phyloP scores from a whole-genome alignment of 192 early-diverging fungal genomes.

The Dissophora globulifera region DNA sequence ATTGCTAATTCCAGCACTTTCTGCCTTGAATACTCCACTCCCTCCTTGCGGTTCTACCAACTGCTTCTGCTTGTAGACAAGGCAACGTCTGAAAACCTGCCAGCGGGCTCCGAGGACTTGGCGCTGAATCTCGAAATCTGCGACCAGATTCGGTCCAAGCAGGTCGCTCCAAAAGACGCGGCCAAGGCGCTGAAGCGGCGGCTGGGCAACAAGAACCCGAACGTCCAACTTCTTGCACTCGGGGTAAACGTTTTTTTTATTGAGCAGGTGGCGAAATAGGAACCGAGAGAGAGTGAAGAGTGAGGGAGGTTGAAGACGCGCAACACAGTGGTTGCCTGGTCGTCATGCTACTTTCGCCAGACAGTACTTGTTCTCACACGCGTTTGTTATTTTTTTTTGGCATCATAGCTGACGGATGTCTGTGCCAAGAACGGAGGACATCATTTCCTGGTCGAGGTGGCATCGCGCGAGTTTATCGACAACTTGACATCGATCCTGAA shows the following conservation, averaged over 20 bases:
- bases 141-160: slow-evolving; percentile 93
- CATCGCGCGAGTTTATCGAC: slow-evolving; percentile 92
- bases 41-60: neutral
- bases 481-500: slow-evolving; percentile 74
- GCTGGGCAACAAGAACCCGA: slow-evolving; percentile 89
- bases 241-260: slow-evolving; percentile 59
- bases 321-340: too few relatives aligned
- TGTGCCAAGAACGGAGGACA: slow-evolving; percentile 96
- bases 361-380: neutral
- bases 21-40: neutral
- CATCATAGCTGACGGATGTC: slow-evolving; percentile 82
- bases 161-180: slow-evolving; percentile 79
- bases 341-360: too few relatives aligned
- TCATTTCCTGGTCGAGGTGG: slow-evolving; percentile 87
- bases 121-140: slow-evolving; percentile 87
- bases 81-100: slow-evolving; percentile 92
- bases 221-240: slow-evolving; percentile 92
- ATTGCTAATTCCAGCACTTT: neutral
- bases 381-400: neutral
- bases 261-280: too few relatives aligned
- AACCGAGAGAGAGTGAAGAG: too few relatives aligned
- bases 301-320: too few relatives aligned
- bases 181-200: slow-evolving; percentile 80
- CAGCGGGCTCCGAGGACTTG: slow-evolving; percentile 87
- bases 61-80: slow-evolving; percentile 59